These are phyloP conservation scores for Polysphondylium violaceum DNA, from an alignment of 78 protist genomes.

Conservation along the genomic window DNA sequence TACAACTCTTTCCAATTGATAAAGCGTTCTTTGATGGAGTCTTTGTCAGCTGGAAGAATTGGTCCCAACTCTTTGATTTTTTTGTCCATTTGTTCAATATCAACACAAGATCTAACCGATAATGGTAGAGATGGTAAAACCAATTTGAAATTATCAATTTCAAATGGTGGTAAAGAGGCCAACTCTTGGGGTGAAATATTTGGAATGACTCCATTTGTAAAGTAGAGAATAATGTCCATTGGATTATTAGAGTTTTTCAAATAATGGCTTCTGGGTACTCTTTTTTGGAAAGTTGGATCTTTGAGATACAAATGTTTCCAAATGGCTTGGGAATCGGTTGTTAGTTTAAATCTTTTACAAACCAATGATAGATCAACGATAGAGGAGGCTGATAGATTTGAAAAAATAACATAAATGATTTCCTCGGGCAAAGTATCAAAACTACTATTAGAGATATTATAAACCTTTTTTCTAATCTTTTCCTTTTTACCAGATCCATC, in stretches of 20 bases:
- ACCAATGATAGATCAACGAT: conserved; percentile 37
- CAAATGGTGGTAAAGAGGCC: too few relatives aligned
- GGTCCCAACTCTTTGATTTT: not conserved
- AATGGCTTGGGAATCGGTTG: conserved; percentile 33
- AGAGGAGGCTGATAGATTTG: conserved; percentile 16
- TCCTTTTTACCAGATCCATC: conserved; percentile 33
- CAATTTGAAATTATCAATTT: not conserved
- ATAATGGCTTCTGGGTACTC: conserved; percentile 7
- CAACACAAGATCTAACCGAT: not conserved
- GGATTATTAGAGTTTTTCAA: not conserved
- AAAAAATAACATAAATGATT: conserved; percentile 34
- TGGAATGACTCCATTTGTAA: conserved; percentile 1
- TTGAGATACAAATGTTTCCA: conserved; percentile 25
- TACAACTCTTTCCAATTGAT: conserved; percentile 40
- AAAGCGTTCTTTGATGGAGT: not conserved
- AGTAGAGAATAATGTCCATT: not conserved
- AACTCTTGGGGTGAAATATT: not conserved
- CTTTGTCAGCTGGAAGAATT: not conserved
- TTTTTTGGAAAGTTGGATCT: conserved; percentile 39
- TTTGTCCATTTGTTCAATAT: not conserved
- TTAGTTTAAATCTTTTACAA: conserved; percentile 53
- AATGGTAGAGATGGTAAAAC: not conserved
- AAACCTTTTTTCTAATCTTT: conserved; percentile 19
- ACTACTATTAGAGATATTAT: conserved; percentile 24
- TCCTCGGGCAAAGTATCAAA: conserved; percentile 75